Percentiles rank a stretch among this genome's conserved stretches.
These are phyloP conservation scores for Leptomonas seymouri DNA, from an alignment of 208 protist genomes.

Conservation along the genomic window DNA sequence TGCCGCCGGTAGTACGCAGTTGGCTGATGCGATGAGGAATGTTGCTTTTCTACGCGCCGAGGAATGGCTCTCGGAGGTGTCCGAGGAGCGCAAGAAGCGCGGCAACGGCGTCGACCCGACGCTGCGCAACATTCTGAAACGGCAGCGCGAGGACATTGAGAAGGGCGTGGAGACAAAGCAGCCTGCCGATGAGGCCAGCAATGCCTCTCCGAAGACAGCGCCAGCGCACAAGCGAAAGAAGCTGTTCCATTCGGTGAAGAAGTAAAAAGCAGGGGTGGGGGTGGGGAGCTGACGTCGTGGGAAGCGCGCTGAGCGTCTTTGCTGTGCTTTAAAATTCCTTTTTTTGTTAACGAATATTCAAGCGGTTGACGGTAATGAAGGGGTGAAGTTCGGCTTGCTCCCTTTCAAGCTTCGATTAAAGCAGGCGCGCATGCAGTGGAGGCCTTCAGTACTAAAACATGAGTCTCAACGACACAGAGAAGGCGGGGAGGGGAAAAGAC, in stretches of 20 bases:
- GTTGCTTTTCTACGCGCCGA: constrained; percentile 86
- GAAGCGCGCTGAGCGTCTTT: too few relatives aligned
- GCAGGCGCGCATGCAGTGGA: too few relatives aligned
- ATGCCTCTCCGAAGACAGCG: not conserved
- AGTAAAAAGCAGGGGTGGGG: constrained; percentile 25
- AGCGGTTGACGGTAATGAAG: too few relatives aligned
- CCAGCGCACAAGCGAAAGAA: constrained; percentile 61
- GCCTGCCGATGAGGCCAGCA: not conserved
- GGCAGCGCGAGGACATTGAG: constrained; percentile 57
- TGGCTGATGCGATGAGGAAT: constrained; percentile 79
- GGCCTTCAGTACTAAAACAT: too few relatives aligned
- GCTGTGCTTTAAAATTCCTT: too few relatives aligned
- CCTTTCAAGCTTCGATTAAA: too few relatives aligned
- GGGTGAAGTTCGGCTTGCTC: too few relatives aligned
- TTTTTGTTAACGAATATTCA: too few relatives aligned
- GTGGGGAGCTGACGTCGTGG: too few relatives aligned
- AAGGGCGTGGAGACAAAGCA: constrained; percentile 31
- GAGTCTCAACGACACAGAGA: too few relatives aligned
- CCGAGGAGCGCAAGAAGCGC: constrained; percentile 50
- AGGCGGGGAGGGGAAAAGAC: too few relatives aligned
- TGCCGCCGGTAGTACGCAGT: constrained; percentile 55
- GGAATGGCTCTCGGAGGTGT: constrained; percentile 74
- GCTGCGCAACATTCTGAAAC: constrained; percentile 69
- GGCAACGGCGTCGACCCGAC: constrained; percentile 72
- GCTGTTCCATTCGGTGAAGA: constrained; percentile 75